These are phyloP conservation scores for Aethionema arabicum DNA, from an alignment of 345 rosid genomes.

Conservation along the genomic window DNA sequence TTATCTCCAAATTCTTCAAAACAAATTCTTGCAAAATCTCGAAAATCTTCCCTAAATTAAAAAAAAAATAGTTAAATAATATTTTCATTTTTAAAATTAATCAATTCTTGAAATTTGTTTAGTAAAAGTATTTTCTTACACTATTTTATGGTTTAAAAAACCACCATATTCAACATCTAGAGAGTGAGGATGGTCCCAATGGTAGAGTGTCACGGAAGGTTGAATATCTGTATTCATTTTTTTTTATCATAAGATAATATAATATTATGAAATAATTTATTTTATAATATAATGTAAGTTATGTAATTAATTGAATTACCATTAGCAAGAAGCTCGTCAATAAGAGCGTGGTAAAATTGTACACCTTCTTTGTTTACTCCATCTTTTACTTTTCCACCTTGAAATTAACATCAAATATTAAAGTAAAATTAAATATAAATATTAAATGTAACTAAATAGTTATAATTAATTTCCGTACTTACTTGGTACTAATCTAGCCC, in stretches of 20 bases:
- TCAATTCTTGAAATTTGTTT: not conserved
- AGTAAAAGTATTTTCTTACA: conserved; percentile 33
- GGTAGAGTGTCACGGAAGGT: conserved; percentile 47
- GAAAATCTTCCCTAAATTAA: conserved; percentile 41
- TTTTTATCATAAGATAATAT: not conserved
- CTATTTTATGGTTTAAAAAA: conserved; percentile 36
- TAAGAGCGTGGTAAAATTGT: conserved; percentile 41
- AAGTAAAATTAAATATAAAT: not conserved
- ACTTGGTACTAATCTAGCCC: conserved; percentile 54
- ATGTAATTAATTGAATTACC: conserved; percentile 20
- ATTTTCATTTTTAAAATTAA: no score
- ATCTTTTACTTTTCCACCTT: conserved; percentile 36
- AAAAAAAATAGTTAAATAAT: not conserved
- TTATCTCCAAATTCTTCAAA: conserved; percentile 46
- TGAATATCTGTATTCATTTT: conserved; percentile 30
- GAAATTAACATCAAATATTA: not conserved
- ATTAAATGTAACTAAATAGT: not conserved
- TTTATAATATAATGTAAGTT: no score
- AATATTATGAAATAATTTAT: conserved; percentile 13
- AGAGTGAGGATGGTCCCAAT: conserved; percentile 53
- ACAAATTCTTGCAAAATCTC: conserved; percentile 40
- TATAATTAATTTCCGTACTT: not conserved
- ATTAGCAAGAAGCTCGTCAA: conserved; percentile 43
- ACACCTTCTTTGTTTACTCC: conserved; percentile 48
- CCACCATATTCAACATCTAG: conserved; percentile 51